Percentiles rank a stretch among this genome's conserved stretches.
phyloP scores from a whole-genome alignment of 2,329 filamentous ascomycete species.

The Aspergillus amoenus region DNA sequence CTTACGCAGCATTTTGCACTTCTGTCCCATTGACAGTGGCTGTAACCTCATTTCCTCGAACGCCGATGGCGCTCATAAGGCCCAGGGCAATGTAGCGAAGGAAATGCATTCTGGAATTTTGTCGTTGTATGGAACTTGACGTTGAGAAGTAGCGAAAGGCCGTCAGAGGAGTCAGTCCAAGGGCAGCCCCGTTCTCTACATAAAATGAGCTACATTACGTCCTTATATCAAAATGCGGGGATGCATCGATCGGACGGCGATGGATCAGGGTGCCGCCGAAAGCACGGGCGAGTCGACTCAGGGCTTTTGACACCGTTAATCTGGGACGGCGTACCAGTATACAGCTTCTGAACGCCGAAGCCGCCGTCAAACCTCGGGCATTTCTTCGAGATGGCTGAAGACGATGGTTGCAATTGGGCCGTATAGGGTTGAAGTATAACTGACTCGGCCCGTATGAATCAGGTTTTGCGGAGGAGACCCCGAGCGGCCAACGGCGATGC shows the following conservation, averaged over 20 bases:
- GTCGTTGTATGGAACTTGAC: not conserved
- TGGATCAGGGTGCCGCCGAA: not conserved
- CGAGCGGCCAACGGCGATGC: not conserved
- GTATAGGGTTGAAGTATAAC: not conserved
- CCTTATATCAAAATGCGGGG: slow-evolving; percentile 6
- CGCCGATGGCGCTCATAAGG: not conserved
- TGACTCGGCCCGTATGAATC: slow-evolving; percentile 10
- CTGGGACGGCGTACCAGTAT: not conserved
- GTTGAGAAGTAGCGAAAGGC: not conserved
- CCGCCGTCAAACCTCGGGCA: slow-evolving; percentile 5
- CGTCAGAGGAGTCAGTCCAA: not conserved
- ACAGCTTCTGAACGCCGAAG: not conserved
- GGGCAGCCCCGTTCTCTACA: not conserved
- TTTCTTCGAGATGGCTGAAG: not conserved
- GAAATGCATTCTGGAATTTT: not conserved
- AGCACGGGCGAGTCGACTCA: not conserved
- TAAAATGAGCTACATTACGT: not conserved
- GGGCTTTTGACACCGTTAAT: not conserved
- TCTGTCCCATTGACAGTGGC: slow-evolving; percentile 6
- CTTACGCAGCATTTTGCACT: not conserved
- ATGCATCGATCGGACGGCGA: not conserved
- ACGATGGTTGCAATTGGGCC: not conserved
- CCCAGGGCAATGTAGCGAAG: not conserved
- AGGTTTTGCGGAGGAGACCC: slow-evolving; percentile 1
- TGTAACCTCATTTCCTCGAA: not conserved